Conservation (phyloP, 768 basidiomycete genomes). For the Dioszegia crocea region DNA sequence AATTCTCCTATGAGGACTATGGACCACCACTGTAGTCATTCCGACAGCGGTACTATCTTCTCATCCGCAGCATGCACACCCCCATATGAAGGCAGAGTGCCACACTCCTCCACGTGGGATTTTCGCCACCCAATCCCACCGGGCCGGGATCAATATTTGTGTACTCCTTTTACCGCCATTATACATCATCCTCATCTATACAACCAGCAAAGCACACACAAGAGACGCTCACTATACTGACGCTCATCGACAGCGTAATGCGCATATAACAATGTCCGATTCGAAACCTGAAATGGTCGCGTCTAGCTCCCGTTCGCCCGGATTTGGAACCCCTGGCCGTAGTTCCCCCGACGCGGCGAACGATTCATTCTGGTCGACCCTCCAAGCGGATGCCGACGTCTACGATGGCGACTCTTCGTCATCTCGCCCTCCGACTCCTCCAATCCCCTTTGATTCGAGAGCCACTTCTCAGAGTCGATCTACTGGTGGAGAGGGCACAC, state of each 20-base stretch:
- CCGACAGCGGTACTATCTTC: too few species aligned
- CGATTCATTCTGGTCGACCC: background rate
- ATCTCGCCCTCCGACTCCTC: background rate
- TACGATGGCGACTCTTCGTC: background rate
- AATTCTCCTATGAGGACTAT: too few species aligned
- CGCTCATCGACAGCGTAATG: background rate
- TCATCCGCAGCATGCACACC: too few species aligned
- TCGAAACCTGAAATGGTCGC: background rate
- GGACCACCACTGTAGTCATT: too few species aligned
- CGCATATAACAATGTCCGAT: background rate
- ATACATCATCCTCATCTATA: background rate
- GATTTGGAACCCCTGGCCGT: background rate
- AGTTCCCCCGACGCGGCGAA: background rate
- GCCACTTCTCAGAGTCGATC: background rate
- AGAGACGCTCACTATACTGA: background rate
- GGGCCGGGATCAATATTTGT: background rate
- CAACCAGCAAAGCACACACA: background rate
- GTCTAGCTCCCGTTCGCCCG: background rate
- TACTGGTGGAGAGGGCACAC: background rate
- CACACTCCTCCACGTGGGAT: background rate
- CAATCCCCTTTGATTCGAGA: background rate
- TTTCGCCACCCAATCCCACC: background rate
- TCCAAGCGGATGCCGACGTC: slow-evolving; percentile 1
- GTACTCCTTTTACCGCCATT: background rate
- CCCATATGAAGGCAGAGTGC: too few species aligned